Evolutionary conservation across 441 rosid genomes (phyloP), one percentile per base, ranked within the genome.

Genomic region (Cnidoscolus chayamansa): DNA sequence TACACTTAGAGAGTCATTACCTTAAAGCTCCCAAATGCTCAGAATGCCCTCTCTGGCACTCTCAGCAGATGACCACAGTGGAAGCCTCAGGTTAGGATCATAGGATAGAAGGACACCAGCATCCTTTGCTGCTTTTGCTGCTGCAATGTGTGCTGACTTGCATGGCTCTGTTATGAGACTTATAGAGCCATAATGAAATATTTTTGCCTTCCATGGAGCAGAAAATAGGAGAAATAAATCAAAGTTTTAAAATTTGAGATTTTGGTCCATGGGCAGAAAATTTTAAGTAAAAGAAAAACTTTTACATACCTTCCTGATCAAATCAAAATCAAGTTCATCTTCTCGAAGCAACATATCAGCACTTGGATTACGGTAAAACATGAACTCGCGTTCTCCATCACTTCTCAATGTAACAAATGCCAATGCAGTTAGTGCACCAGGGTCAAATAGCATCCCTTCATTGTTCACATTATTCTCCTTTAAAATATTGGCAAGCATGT

Each of bases 281-380:
- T 13, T 40, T 9, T 12, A 48, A 10, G 17, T 43, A 19, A 25
- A 45, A 30, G 17, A 54, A 66, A 16, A 48, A 67, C 55, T 5
- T 10, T 19, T 12, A 25, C 32, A 45, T 80, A 94, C 98, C 97
- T 94, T 94, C 63, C 66, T 87, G 55, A 92, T 90, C 74, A 92
- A 78, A 82, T 92, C 82, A 66, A 84, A 53, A 83, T 94, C 97
- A 74, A 94, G 93, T 85, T 94, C 97, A 67, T 82, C 76, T 78
- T 87, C 97, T 75, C 77, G 77, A 71, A 94, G 90, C 81, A 94
- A 76, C 98, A 94, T 92, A 78, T 94, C 98, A 3, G 97, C 97
- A 80, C 98, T 92, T 1, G 98, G 98, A 76, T 94, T 94, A 48
- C 98, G 88, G 69, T 94, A 94, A 76, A 92, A 94, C 97, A 94